Conservation (phyloP, 1,284 basidiomycete genomes). For the Fomitiporia mediterranea region DNA sequence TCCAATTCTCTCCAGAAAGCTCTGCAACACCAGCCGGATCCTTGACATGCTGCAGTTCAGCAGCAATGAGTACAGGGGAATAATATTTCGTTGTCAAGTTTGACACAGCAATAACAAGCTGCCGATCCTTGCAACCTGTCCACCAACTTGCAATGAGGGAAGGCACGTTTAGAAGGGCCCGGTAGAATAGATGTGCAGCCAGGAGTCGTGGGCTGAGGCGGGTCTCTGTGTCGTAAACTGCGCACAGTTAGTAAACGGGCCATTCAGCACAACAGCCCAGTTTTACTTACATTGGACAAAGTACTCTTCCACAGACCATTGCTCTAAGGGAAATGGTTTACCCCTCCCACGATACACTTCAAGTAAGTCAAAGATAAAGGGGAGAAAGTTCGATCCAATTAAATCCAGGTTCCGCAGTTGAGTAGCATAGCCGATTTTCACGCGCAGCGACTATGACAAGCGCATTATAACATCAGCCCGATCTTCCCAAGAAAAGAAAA, state of each 20-base stretch:
- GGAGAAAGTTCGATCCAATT: conserved; percentile 65
- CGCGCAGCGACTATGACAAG: conserved; percentile 64
- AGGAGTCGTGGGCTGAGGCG: conserved; percentile 62
- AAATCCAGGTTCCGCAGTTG: conserved; percentile 75
- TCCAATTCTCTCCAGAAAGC: conserved; percentile 78
- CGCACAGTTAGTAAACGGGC: conserved; percentile 14
- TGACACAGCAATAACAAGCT: conserved; percentile 72
- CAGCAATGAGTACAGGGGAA: conserved; percentile 83
- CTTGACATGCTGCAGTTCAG: conserved; percentile 78
- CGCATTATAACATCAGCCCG: conserved; percentile 15
- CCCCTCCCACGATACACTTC: conserved; percentile 54
- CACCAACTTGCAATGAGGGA: conserved; percentile 85
- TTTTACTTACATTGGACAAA: conserved; percentile 66
- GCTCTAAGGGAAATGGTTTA: conserved; percentile 70
- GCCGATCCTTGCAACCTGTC: conserved; percentile 83
- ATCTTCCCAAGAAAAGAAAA: background rate
- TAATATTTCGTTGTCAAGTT: conserved; percentile 84
- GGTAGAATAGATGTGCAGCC: conserved; percentile 87
- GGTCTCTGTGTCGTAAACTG: conserved; percentile 61
- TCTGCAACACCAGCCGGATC: conserved; percentile 58
- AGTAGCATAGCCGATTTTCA: conserved; percentile 78
- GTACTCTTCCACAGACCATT: conserved; percentile 86
- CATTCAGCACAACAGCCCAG: background rate
- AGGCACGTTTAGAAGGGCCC: conserved; percentile 76
- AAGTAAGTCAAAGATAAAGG: conserved; percentile 69